These are phyloP conservation scores for Eimeria mitis DNA, from an alignment of 169 alveolate species.

Conservation along the genomic window DNA sequence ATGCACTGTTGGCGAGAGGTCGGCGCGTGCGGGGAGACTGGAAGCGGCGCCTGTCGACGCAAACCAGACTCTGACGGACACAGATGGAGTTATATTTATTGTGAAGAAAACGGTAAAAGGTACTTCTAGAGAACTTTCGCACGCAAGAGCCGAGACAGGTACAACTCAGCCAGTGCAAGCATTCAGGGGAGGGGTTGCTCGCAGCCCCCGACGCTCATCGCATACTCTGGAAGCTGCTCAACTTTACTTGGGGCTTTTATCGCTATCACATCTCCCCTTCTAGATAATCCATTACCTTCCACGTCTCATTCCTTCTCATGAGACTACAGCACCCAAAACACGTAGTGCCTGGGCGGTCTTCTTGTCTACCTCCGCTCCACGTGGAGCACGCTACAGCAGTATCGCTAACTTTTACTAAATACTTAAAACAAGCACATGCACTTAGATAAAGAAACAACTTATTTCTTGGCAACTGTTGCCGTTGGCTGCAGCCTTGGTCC, in stretches of 20 bases:
- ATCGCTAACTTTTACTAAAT: not conserved
- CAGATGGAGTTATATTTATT: not conserved
- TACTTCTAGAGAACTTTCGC: not conserved
- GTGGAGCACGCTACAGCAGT: not conserved
- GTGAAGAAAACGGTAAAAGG: not conserved
- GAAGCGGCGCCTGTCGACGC: conserved; percentile 35
- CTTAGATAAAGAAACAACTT: not conserved
- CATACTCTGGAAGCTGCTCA: conserved; percentile 29
- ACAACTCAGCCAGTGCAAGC: conserved; percentile 13
- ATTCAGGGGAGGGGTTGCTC: conserved; percentile 77
- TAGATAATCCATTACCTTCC: not conserved
- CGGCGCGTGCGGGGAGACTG: conserved; percentile 73
- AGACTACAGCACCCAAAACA: not conserved
- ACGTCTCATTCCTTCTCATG: not conserved
- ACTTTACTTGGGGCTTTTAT: not conserved
- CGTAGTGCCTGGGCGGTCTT: not conserved
- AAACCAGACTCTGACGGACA: conserved; percentile 12
- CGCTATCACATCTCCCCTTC: conserved; percentile 1
- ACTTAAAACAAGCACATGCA: not conserved
- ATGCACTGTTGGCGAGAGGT: conserved; percentile 51
- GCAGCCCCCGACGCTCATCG: conserved; percentile 76
- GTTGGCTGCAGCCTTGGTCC: not conserved
- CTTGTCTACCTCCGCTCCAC: not conserved
- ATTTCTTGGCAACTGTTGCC: not conserved
- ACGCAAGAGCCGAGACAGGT: conserved; percentile 42